Conservation (phyloP, 768 basidiomycete genomes). For the Kwoniella sp. region DNA sequence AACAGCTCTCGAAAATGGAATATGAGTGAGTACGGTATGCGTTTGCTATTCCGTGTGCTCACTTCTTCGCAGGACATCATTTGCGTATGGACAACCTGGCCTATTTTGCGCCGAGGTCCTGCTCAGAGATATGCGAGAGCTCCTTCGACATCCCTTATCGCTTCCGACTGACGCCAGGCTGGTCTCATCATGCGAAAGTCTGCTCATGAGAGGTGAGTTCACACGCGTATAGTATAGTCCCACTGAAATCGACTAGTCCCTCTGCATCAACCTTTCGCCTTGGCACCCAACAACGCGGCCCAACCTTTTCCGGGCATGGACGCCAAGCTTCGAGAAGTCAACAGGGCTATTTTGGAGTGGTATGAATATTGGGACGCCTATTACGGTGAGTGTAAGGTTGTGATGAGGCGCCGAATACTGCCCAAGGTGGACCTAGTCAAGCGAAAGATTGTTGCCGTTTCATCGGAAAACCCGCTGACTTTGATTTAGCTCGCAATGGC, state of each 20-base stretch:
- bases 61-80: constrained; percentile 36
- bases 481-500: constrained; percentile 14
- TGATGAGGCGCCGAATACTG: too few species aligned
- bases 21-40: constrained; percentile 44
- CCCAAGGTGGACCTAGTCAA: too few species aligned
- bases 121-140: constrained; percentile 21
- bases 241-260: constrained; percentile 16
- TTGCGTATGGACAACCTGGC: constrained; percentile 33
- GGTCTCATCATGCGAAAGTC: constrained; percentile 33
- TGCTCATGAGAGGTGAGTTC: constrained; percentile 29
- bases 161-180: constrained; percentile 36
- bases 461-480: too few species aligned
- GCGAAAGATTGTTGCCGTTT: too few species aligned
- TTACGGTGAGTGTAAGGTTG: constrained; percentile 33
- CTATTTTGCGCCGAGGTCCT: constrained; percentile 22
- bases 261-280: constrained; percentile 38
- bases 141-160: constrained; percentile 30
- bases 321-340: constrained; percentile 28
- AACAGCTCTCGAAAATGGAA: constrained; percentile 43
- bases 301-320: constrained; percentile 37
- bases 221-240: background rate
- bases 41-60: too few species aligned
- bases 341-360: constrained; percentile 32
- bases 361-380: constrained; percentile 43
- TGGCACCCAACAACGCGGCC: constrained; percentile 24